Conservation (phyloP, 805 yeast genomes). For the Lachancea sp. region DNA sequence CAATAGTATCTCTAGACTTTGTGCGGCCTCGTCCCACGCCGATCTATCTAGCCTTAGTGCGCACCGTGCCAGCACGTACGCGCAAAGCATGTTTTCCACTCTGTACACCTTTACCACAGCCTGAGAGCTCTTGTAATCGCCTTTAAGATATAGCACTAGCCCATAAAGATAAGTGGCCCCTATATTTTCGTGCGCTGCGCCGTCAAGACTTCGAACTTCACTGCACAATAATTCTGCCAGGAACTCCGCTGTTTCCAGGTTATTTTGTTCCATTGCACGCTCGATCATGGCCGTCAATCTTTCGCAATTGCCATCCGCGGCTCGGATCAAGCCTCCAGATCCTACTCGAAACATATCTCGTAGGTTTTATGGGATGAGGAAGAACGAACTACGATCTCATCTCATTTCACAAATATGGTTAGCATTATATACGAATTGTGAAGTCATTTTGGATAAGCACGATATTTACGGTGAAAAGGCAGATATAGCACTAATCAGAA, state of each 20-base stretch:
- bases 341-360: constrained; percentile 6
- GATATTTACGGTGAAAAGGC: neutral
- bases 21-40: constrained; percentile 5
- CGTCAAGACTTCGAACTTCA: constrained; percentile 28
- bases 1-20: neutral
- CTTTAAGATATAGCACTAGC: constrained; percentile 52
- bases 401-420: neutral
- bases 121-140: constrained; percentile 57
- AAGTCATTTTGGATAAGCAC: neutral
- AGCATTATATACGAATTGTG: neutral
- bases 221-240: constrained; percentile 78
- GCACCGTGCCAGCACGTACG: constrained; percentile 65
- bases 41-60: constrained; percentile 24
- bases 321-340: constrained; percentile 6
- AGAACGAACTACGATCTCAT: neutral
- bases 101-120: constrained; percentile 35
- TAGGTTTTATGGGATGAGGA: neutral
- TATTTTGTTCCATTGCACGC: constrained; percentile 24
- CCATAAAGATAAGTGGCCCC: constrained; percentile 68
- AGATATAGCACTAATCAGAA: neutral
- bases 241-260: constrained; percentile 65
- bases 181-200: constrained; percentile 23
- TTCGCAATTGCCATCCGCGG: constrained; percentile 4
- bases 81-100: constrained; percentile 61
- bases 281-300: constrained; percentile 17